Conservation (phyloP, 2,329 filamentous ascomycete genomes). For the Ophiostoma angusticollis region DNA sequence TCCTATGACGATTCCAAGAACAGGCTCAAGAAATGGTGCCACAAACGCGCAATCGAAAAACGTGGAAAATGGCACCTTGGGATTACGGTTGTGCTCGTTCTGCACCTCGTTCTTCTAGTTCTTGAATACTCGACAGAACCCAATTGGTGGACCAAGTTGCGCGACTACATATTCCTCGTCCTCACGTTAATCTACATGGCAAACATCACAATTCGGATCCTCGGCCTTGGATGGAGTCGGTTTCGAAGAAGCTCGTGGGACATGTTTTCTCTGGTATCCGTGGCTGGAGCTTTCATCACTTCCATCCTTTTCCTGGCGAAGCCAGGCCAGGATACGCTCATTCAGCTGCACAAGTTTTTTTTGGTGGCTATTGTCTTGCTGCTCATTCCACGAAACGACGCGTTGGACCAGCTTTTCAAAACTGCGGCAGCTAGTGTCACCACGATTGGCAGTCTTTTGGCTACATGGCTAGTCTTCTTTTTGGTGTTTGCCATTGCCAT, state of each 20-base stretch:
- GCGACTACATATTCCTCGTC: constrained; percentile 65
- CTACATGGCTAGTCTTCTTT: constrained; percentile 96
- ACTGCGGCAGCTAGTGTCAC: constrained; percentile 89
- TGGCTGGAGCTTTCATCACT: constrained; percentile 69
- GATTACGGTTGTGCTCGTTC: constrained; percentile 65
- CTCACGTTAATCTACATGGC: constrained; percentile 72
- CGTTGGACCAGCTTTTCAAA: constrained; percentile 96
- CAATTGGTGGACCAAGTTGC: constrained; percentile 52
- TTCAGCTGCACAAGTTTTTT: constrained; percentile 85
- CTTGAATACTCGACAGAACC: constrained; percentile 75
- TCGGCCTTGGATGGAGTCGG: constrained; percentile 81
- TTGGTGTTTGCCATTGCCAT: constrained; percentile 92
- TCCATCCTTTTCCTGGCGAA: constrained; percentile 61
- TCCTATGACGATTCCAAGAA: constrained; percentile 66
- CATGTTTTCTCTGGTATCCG: constrained; percentile 68
- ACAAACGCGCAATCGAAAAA: constrained; percentile 87
- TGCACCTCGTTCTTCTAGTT: constrained; percentile 74
- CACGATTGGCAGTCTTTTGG: constrained; percentile 79
- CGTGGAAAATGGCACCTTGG: constrained; percentile 80
- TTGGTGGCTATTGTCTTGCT: constrained; percentile 80
- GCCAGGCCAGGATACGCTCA: constrained; percentile 47
- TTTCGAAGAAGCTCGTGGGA: constrained; percentile 95
- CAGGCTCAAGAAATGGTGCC: constrained; percentile 85
- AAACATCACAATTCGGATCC: constrained; percentile 72
- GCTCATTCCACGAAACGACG: constrained; percentile 90